Percentiles rank a stretch among this genome's conserved stretches.
Conservation (phyloP, 352 stramenopile species). For the Salisapilia sapeloensis region DNA sequence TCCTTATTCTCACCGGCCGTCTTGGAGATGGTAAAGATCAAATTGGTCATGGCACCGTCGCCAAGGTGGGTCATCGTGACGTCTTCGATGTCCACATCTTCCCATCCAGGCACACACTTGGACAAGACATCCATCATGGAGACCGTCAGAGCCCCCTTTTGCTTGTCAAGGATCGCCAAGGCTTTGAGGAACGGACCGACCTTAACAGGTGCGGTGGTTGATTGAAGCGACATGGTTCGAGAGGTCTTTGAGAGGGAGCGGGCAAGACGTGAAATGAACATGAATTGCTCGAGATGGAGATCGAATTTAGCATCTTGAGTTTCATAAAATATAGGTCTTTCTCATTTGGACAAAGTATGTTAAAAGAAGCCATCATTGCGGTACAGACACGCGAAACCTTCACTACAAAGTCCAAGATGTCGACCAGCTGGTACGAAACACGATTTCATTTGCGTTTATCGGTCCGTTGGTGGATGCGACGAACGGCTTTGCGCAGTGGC, state of each 20-base stretch:
- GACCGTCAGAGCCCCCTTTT: slow-evolving; percentile 50
- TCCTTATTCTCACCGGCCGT: slow-evolving; percentile 31
- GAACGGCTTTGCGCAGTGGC: slow-evolving; percentile 29
- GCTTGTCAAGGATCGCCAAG: slow-evolving; percentile 30
- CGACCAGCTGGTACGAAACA: too few species aligned
- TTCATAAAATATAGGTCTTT: too few species aligned
- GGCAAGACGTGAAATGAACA: neutral
- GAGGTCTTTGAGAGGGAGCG: slow-evolving; percentile 4
- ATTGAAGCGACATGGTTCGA: slow-evolving; percentile 10
- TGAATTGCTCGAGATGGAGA: too few species aligned
- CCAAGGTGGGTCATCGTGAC: slow-evolving; percentile 49
- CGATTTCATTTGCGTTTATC: too few species aligned
- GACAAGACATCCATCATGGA: slow-evolving; percentile 40
- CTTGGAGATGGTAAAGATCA: slow-evolving; percentile 73
- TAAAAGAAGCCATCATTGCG: too few species aligned
- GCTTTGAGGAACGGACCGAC: slow-evolving; percentile 37
- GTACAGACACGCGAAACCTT: too few species aligned
- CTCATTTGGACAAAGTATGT: too few species aligned
- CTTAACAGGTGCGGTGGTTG: slow-evolving; percentile 19
- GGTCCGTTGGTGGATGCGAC: too few species aligned
- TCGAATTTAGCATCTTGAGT: too few species aligned
- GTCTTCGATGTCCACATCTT: slow-evolving; percentile 22
- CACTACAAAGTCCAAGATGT: too few species aligned
- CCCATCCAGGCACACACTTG: slow-evolving; percentile 40
- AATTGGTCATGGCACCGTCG: slow-evolving; percentile 75